Percentiles rank a stretch among this genome's conserved stretches.
phyloP scores from a whole-genome alignment of 106 monocot genomes.

The Dioscorea alata region DNA sequence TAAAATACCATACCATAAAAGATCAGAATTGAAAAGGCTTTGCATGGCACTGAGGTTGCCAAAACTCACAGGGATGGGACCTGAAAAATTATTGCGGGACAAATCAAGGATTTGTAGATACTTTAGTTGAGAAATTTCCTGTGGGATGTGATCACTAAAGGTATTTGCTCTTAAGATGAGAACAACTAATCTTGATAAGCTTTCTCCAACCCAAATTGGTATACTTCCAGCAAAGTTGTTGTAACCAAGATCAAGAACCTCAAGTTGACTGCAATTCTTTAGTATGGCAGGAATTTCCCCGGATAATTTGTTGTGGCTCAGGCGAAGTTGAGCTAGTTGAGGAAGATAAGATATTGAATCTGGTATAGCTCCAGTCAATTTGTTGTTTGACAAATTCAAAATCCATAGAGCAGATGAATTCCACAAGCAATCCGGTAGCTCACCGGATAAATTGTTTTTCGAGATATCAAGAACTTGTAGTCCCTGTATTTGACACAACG shows the following conservation, averaged over 20 bases:
- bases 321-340: slow-evolving; percentile 5
- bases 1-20: neutral
- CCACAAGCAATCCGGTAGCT: slow-evolving; percentile 10
- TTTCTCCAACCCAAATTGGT: neutral
- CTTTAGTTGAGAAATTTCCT: neutral
- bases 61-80: neutral
- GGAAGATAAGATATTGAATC: neutral
- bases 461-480: slow-evolving; percentile 1
- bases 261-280: neutral
- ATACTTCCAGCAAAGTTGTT: neutral
- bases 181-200: neutral
- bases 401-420: neutral
- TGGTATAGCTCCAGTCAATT: slow-evolving; percentile 5
- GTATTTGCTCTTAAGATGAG: neutral
- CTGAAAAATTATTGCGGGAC: neutral
- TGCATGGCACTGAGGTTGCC: neutral
- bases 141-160: neutral
- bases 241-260: neutral
- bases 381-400: slow-evolving; percentile 6
- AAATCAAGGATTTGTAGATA: neutral
- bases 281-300: slow-evolving; percentile 18
- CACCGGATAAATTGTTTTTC: neutral
- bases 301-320: slow-evolving; percentile 14
- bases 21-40: neutral
- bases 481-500: neutral